Conservation (phyloP, 1,284 basidiomycete genomes). For the Sanghuangporus baumii region DNA sequence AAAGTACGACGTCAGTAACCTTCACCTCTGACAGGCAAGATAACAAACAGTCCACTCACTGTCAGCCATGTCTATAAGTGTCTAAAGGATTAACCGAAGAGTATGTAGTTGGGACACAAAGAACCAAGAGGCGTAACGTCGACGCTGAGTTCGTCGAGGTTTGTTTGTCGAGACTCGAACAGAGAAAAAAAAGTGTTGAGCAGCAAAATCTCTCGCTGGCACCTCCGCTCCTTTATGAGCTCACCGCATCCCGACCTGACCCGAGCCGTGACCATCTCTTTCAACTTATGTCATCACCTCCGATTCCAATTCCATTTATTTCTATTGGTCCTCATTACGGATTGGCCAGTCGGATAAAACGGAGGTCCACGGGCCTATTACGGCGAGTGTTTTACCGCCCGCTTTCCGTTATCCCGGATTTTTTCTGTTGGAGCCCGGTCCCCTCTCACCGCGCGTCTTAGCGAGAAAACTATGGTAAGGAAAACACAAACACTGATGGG, state of each 20-base stretch:
- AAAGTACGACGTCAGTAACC: not conserved
- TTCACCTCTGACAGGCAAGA: not conserved
- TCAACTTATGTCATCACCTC: conserved; percentile 4
- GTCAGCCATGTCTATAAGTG: conserved; percentile 12
- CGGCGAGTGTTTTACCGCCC: not conserved
- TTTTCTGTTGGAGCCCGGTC: too few species aligned
- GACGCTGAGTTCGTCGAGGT: not conserved
- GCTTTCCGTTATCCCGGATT: not conserved
- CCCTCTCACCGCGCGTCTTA: too few species aligned
- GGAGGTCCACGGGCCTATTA: not conserved
- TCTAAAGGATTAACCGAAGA: not conserved
- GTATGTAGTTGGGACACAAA: not conserved
- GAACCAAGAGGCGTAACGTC: not conserved
- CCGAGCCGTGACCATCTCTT: conserved; percentile 2
- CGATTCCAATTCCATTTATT: not conserved
- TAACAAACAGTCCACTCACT: not conserved
- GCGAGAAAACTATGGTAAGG: too few species aligned
- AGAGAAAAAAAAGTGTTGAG: conserved; percentile 1
- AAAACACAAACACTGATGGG: too few species aligned
- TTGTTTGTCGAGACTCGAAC: not conserved
- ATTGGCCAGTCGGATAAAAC: not conserved
- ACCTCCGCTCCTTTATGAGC: conserved; percentile 2
- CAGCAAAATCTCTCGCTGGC: not conserved
- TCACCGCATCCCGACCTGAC: conserved; percentile 1
- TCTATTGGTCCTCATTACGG: not conserved